phyloP scores from a whole-genome alignment of 106 monocot species.

The Dendrobium catenatum region DNA sequence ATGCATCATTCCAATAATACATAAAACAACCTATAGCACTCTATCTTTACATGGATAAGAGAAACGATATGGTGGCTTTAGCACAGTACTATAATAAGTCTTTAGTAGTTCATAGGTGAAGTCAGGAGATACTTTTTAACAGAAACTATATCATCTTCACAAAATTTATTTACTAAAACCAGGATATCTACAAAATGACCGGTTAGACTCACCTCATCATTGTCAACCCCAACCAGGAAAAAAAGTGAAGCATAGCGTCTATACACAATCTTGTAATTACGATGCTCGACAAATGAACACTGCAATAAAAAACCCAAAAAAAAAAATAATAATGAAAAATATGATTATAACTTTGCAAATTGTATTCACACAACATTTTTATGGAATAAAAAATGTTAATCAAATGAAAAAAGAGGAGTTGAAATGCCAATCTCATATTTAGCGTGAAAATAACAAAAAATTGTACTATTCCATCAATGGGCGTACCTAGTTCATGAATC shows the following conservation, averaged over 20 bases:
- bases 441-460: not conserved
- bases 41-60: not conserved
- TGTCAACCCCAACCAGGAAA: slow-evolving; percentile 90
- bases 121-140: not conserved
- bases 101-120: not conserved
- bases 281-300: slow-evolving; percentile 98
- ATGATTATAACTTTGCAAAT: not conserved
- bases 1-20: not conserved
- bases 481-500: too few relatives aligned
- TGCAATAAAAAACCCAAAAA: slow-evolving; percentile 27
- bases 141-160: not conserved
- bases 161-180: not conserved
- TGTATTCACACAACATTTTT: not conserved
- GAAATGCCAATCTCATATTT: not conserved
- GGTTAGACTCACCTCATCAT: slow-evolving; percentile 65
- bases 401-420: not conserved
- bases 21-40: too few relatives aligned
- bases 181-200: not conserved
- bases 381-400: not conserved
- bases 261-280: slow-evolving; percentile 95
- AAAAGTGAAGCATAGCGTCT: slow-evolving; percentile 97
- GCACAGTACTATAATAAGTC: not conserved
- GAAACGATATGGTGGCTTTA: too few relatives aligned
- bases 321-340: not conserved
- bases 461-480: too few relatives aligned